A percentile compares a stretch with the other conserved stretches of the same genome.
Evolutionary conservation across 352 stramenopile genomes (phyloP).

Genomic region (Elongisporangium undulatum): DNA sequence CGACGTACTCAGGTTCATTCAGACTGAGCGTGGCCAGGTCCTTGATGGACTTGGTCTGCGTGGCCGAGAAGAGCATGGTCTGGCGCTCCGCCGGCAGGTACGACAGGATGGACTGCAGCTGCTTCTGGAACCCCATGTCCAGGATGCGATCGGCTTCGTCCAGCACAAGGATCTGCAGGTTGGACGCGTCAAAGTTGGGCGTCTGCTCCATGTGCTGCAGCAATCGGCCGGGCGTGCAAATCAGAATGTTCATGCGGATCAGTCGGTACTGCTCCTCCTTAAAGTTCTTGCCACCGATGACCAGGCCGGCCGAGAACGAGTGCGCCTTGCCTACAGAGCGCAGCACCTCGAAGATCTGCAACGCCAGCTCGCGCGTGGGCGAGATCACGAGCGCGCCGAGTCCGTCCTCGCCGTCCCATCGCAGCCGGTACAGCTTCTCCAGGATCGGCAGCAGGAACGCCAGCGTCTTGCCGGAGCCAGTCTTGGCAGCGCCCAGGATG

Average conservation of each 20-base stretch:
- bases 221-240: constrained; percentile 95
- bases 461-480: constrained; percentile 93
- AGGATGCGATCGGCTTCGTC: constrained; percentile 99
- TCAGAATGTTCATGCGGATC: constrained; percentile 95
- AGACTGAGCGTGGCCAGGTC: constrained; percentile 95
- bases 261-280: constrained; percentile 94
- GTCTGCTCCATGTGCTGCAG: constrained; percentile 99
- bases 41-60: constrained; percentile 97
- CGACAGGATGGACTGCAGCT: constrained; percentile 96
- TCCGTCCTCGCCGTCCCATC: constrained; percentile 91
- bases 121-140: constrained; percentile 98
- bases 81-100: constrained; percentile 93
- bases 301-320: constrained; percentile 93
- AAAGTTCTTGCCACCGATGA: constrained; percentile 97
- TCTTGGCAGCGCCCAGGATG: constrained; percentile 91
- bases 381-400: constrained; percentile 96
- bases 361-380: constrained; percentile 96
- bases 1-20: constrained; percentile 95
- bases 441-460: constrained; percentile 89
- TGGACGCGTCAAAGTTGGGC: constrained; percentile 92
- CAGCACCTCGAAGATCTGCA: constrained; percentile 99
- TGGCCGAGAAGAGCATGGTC: constrained; percentile 97
- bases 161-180: constrained; percentile 96
- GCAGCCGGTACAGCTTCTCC: constrained; percentile 87
- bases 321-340: constrained; percentile 94